These are phyloP conservation scores for Canavalia gladiata DNA, from an alignment of 306 rosid species.

Conservation along the genomic window DNA sequence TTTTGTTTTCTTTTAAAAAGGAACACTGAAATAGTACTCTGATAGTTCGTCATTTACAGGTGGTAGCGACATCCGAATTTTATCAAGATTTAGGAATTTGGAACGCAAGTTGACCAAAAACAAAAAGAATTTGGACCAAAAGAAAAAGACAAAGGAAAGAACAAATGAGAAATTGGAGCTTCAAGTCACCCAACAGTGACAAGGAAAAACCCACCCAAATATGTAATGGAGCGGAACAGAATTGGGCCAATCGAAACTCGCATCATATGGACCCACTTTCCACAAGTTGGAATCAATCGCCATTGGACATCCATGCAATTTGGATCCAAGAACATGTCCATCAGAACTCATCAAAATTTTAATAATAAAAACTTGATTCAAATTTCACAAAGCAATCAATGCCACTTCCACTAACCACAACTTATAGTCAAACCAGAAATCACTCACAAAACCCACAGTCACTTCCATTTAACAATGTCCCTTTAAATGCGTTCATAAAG, in stretches of 20 bases:
- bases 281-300: slow-evolving; percentile 56
- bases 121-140: neutral
- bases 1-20: slow-evolving; percentile 2
- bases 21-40: slow-evolving; percentile 6
- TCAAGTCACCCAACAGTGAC: slow-evolving; percentile 46
- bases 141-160: slow-evolving; percentile 22
- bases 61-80: slow-evolving; percentile 8
- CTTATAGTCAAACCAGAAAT: slow-evolving; percentile 71
- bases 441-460: slow-evolving; percentile 57
- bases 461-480: slow-evolving; percentile 62
- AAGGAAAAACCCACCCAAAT: slow-evolving; percentile 42
- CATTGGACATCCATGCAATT: slow-evolving; percentile 67
- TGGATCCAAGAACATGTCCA: slow-evolving; percentile 66
- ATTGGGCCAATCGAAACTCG: slow-evolving; percentile 49
- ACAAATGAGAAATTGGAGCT: slow-evolving; percentile 31
- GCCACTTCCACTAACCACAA: slow-evolving; percentile 66
- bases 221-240: slow-evolving; percentile 41
- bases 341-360: slow-evolving; percentile 48
- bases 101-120: slow-evolving; percentile 35
- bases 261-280: slow-evolving; percentile 54
- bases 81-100: neutral
- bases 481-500: slow-evolving; percentile 55
- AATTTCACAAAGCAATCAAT: slow-evolving; percentile 55
- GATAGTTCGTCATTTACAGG: neutral
- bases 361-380: neutral